These are phyloP conservation scores for Thraustotheca clavata DNA, from an alignment of 352 stramenopile species.

Conservation along the genomic window DNA sequence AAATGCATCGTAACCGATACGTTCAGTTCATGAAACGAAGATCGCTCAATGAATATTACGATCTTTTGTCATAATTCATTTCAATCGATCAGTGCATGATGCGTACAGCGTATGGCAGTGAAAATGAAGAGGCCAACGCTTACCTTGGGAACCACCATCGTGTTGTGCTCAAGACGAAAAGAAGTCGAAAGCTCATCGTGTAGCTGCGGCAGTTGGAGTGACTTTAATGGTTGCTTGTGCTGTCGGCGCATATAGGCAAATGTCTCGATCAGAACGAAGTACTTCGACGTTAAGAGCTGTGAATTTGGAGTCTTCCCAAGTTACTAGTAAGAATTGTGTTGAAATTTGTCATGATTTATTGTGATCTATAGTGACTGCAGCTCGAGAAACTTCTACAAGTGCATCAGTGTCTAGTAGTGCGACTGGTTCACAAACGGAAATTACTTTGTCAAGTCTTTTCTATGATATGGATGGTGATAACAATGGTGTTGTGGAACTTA, in stretches of 20 bases:
- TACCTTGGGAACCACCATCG: background rate
- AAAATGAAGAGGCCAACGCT: background rate
- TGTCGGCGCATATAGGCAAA: conserved; percentile 1
- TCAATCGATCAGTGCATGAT: background rate
- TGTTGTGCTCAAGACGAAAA: background rate
- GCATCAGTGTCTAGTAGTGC: no score
- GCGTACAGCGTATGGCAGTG: background rate
- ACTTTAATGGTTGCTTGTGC: conserved; percentile 1
- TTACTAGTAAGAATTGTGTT: no score
- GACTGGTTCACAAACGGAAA: no score
- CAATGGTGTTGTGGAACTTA: no score
- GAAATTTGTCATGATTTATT: no score
- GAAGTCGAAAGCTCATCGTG: background rate
- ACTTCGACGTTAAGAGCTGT: no score
- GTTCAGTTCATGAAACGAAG: background rate
- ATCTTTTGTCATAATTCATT: background rate
- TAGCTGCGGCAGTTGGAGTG: background rate
- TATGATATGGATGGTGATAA: no score
- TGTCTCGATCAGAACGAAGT: no score
- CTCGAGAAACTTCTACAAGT: no score
- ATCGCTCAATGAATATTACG: background rate
- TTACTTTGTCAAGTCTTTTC: no score
- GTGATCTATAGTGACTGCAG: no score
- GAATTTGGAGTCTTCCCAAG: no score
- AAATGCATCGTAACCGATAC: background rate